Base-by-base conservation (phyloP, 306 rosid species). In the Herpetospermum pedunculosum region DNA sequence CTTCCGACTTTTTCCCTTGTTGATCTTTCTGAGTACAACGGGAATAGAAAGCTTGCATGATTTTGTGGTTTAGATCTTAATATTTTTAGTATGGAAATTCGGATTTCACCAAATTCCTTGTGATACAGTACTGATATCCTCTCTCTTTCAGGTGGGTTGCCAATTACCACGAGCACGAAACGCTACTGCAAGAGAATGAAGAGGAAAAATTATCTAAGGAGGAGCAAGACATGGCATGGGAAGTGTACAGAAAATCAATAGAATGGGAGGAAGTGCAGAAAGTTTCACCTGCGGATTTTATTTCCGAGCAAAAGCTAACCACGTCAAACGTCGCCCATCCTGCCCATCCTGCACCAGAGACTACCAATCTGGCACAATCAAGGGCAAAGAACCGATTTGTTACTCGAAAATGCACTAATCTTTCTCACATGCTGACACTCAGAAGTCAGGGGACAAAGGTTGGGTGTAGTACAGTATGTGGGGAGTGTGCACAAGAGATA, bases 191-290 rank as follows among this genome's bases (percentile, higher is more conserved):
- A 87, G 97, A 94, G 83, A 94, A 89, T 54, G 98, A 91, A 85
- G 98, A 86, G 72, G 98, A 94, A 81, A 91, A 81, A 57, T 89
- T 94, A 41, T 89, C 98, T 5, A 94, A 94, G 83, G 98, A 94
- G 81, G 98, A 94, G 87, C 96, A 94, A 82, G 98, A 89, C 82
- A 81, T 91, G 96, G 97, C 98, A 53, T 91, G 94, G 97, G 96
- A 91, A 84, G 98, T 88, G 55, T 94, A 84, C 74, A 80, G 62
- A 70, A 94, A 76, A 83, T 83, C 96, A 6, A 68, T 91, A 73
- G 90, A 89, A 78, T 94, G 98, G 98, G 97, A 91, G 80, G 97
- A 91, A 85, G 95, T 89, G 74, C 94, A 85, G 80, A 84, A 85
- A 62, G 91, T 86, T 57, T 86, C 97, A 40, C 78, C 79, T 8